phyloP scores from a whole-genome alignment of 2,329 filamentous ascomycete genomes.

The Colletotrichum lindemuthianum region DNA sequence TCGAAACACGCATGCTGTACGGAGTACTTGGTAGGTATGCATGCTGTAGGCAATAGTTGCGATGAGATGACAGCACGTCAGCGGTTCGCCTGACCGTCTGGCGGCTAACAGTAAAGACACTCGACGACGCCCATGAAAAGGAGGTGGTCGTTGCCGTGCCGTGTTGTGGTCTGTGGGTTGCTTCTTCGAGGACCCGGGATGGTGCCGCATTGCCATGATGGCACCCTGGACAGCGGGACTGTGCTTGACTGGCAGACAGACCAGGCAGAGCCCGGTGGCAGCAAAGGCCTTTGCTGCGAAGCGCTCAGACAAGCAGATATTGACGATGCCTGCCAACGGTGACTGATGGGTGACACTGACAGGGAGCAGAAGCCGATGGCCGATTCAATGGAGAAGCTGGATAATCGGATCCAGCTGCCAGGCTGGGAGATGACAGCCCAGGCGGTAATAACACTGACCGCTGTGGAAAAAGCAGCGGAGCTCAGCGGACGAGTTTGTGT shows the following conservation, averaged over 20 bases:
- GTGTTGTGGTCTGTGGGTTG: background rate
- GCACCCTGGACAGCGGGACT: background rate
- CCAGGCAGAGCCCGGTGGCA: constrained; percentile 20
- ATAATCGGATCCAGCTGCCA: background rate
- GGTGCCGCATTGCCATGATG: background rate
- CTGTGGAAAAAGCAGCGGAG: background rate
- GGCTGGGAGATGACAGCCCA: constrained; percentile 1
- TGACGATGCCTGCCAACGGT: background rate
- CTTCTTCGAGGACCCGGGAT: background rate
- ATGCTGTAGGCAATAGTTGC: background rate
- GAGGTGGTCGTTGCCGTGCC: too few species aligned
- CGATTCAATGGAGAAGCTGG: constrained; percentile 25
- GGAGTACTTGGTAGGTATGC: too few species aligned
- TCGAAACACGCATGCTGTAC: too few species aligned
- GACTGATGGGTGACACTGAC: constrained; percentile 9
- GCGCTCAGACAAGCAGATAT: too few species aligned
- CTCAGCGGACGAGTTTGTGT: background rate
- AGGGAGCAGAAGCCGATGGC: constrained; percentile 14
- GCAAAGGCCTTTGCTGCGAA: background rate
- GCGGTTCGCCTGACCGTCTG: constrained; percentile 22
- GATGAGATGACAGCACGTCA: background rate
- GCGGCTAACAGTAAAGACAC: background rate
- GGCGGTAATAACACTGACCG: too few species aligned
- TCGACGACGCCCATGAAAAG: too few species aligned
- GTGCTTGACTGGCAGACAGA: background rate